phyloP scores from a whole-genome alignment of 2,329 filamentous ascomycete species.

The Trichothecium roseum region DNA sequence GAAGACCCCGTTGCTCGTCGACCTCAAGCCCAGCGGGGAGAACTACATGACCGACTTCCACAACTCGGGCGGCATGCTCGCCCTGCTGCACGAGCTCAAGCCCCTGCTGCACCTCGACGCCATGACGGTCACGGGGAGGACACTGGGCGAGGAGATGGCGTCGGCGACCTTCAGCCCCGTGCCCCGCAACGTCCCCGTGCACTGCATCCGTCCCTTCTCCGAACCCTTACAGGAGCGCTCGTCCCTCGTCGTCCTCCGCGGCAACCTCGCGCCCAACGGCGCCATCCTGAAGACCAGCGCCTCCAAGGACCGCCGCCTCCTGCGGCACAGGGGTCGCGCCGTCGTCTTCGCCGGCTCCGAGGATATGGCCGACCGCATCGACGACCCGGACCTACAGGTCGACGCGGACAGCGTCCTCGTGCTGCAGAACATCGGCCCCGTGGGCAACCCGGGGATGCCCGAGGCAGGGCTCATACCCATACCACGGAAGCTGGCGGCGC shows the following conservation, averaged over 20 bases:
- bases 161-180: conserved; percentile 50
- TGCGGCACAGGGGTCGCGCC: conserved; percentile 33
- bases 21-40: conserved; percentile 76
- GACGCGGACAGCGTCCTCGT: conserved; percentile 54
- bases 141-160: conserved; percentile 69
- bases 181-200: conserved; percentile 16
- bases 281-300: conserved; percentile 89
- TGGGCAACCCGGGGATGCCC: conserved; percentile 87
- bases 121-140: conserved; percentile 74
- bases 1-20: conserved; percentile 70
- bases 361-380: conserved; percentile 58
- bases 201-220: conserved; percentile 55
- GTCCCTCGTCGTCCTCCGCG: conserved; percentile 70
- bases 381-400: conserved; percentile 52
- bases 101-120: conserved; percentile 69
- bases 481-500: conserved; percentile 68
- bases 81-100: conserved; percentile 67
- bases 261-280: conserved; percentile 75
- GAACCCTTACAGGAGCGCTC: conserved; percentile 60
- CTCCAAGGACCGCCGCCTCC: conserved; percentile 56
- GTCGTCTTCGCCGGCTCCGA: conserved; percentile 67
- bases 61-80: conserved; percentile 75
- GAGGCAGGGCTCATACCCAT: conserved; percentile 58
- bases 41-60: conserved; percentile 90
- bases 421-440: conserved; percentile 79